These are phyloP conservation scores for Aspergillus egyptiacus DNA, from an alignment of 495 filamentous ascomycete species.

Conservation along the genomic window DNA sequence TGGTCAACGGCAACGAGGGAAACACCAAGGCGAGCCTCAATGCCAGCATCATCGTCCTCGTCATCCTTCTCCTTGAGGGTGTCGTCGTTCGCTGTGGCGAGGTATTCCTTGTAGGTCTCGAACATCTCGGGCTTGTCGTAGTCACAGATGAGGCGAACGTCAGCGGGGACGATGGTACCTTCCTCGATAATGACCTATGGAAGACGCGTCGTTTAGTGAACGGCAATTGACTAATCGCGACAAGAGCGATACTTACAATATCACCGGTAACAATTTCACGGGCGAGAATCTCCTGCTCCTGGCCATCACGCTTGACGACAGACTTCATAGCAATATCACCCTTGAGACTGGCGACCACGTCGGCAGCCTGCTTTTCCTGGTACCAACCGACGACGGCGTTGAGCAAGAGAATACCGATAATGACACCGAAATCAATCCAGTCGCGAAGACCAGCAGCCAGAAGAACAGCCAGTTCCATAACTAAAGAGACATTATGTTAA, in stretches of 20 bases:
- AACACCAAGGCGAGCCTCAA: slow-evolving; percentile 54
- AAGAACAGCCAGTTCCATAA: slow-evolving; percentile 80
- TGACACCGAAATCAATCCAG: slow-evolving; percentile 83
- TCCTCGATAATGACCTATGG: slow-evolving; percentile 63
- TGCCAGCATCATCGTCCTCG: slow-evolving; percentile 48
- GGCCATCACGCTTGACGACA: slow-evolving; percentile 63
- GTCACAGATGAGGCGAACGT: slow-evolving; percentile 71
- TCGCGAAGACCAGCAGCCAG: slow-evolving; percentile 73
- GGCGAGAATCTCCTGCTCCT: slow-evolving; percentile 66
- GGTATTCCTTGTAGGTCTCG: slow-evolving; percentile 63
- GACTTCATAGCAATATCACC: slow-evolving; percentile 82
- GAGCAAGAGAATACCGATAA: slow-evolving; percentile 73
- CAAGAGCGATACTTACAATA: slow-evolving; percentile 51
- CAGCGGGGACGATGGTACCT: slow-evolving; percentile 68
- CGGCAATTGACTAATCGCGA: neutral
- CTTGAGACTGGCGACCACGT: slow-evolving; percentile 74
- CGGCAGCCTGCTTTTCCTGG: slow-evolving; percentile 80
- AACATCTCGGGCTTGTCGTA: slow-evolving; percentile 66
- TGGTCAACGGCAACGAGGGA: slow-evolving; percentile 64
- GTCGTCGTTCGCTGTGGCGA: slow-evolving; percentile 50
- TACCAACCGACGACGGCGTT: slow-evolving; percentile 81
- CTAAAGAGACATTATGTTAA: slow-evolving; percentile 32
- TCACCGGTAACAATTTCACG: slow-evolving; percentile 77
- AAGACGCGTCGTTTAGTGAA: slow-evolving; percentile 1
- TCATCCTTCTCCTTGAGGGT: slow-evolving; percentile 62